phyloP scores from a whole-genome alignment of 2,329 filamentous ascomycete genomes.

The Periglandula ipomoeae region DNA sequence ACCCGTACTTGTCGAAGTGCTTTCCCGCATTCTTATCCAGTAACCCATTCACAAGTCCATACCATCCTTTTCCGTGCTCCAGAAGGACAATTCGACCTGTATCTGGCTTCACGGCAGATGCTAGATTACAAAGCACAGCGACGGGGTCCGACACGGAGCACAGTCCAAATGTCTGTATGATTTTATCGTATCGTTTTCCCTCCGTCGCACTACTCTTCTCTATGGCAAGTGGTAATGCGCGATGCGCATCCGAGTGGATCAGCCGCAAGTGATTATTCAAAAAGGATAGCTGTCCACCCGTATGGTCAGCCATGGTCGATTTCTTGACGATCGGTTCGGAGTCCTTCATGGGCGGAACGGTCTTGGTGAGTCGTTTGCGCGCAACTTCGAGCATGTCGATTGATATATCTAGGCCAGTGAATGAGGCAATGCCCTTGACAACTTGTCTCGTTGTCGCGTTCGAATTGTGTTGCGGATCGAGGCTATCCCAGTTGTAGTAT shows the following conservation, averaged over 20 bases:
- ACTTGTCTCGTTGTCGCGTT: too few relatives aligned
- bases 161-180: constrained; percentile 56
- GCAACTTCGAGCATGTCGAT: constrained; percentile 51
- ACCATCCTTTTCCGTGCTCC: constrained; percentile 52
- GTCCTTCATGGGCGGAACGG: constrained; percentile 29
- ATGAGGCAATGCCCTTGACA: constrained; percentile 35
- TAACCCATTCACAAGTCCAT: constrained; percentile 43
- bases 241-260: constrained; percentile 38
- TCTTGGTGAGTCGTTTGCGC: constrained; percentile 38
- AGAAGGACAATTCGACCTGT: constrained; percentile 52
- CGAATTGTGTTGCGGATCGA: constrained; percentile 14
- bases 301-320: constrained; percentile 24
- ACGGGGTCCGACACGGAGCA: constrained; percentile 53
- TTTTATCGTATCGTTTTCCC: constrained; percentile 45
- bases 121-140: constrained; percentile 43
- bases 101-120: constrained; percentile 39
- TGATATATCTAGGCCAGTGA: constrained; percentile 54
- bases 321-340: constrained; percentile 22
- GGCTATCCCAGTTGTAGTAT: constrained; percentile 47
- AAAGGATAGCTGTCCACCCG: constrained; percentile 29
- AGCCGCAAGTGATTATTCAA: constrained; percentile 36
- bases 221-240: constrained; percentile 30
- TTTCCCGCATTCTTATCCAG: constrained; percentile 45
- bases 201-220: constrained; percentile 6
- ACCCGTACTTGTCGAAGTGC: constrained; percentile 53